phyloP scores from a whole-genome alignment of 768 basidiomycete genomes.

The Tricholoma furcatifolium region DNA sequence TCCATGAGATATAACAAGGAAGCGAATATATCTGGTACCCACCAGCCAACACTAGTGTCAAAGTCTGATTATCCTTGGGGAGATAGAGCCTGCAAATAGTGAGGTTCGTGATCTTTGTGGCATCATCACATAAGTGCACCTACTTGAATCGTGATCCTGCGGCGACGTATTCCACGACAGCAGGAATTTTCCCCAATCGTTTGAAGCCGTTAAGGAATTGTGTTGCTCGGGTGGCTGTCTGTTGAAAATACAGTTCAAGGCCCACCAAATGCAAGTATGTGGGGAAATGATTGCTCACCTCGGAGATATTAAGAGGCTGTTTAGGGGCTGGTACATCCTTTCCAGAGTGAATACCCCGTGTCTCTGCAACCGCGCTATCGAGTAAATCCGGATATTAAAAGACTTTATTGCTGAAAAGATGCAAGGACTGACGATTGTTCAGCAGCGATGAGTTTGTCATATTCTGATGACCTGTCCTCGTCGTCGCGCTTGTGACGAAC shows the following conservation, averaged over 20 bases:
- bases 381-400: constrained; percentile 8
- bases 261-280: not conserved
- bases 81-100: constrained; percentile 61
- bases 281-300: constrained; percentile 43
- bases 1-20: not conserved
- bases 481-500: constrained; percentile 94
- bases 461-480: constrained; percentile 93
- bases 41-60: constrained; percentile 92
- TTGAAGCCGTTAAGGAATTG: constrained; percentile 93
- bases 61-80: constrained; percentile 88
- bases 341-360: constrained; percentile 86
- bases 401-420: not conserved
- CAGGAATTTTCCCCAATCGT: constrained; percentile 78
- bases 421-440: constrained; percentile 76
- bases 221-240: constrained; percentile 73
- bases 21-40: constrained; percentile 13
- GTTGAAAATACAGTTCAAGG: not conserved
- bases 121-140: constrained; percentile 14
- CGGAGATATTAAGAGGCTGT: constrained; percentile 87
- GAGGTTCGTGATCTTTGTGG: not conserved
- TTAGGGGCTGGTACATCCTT: constrained; percentile 83
- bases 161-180: constrained; percentile 90
- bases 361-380: constrained; percentile 70
- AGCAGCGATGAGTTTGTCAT: constrained; percentile 93
- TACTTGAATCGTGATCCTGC: constrained; percentile 96